Evolutionary conservation across 495 filamentous ascomycete genomes (phyloP).

Genomic region (Penicillium soppii): DNA sequence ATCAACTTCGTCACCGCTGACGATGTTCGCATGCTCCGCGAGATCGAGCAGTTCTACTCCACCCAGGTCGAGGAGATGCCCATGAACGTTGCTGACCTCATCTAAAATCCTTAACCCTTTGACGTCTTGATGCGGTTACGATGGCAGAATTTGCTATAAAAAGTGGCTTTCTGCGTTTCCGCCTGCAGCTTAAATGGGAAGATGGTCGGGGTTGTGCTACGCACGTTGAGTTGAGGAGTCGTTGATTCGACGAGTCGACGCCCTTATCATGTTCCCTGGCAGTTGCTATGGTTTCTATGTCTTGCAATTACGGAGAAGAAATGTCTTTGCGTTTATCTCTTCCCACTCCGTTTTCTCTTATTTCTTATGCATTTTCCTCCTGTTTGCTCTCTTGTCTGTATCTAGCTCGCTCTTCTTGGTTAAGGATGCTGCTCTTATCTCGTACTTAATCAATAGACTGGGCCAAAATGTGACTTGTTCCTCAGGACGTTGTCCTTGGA

Average conservation of each 20-base stretch:
- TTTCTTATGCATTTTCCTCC: slow-evolving; percentile 26
- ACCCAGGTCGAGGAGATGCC: slow-evolving; percentile 64
- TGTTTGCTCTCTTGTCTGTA: slow-evolving; percentile 29
- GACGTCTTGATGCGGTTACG: slow-evolving; percentile 46
- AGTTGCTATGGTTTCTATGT: slow-evolving; percentile 42
- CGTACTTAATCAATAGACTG: slow-evolving; percentile 46
- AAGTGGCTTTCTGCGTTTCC: slow-evolving; percentile 49
- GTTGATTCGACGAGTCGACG: slow-evolving; percentile 14
- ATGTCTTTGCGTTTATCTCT: slow-evolving; percentile 39
- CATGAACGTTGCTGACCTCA: slow-evolving; percentile 61
- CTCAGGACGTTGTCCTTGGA: slow-evolving; percentile 32
- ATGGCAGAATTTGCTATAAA: slow-evolving; percentile 46
- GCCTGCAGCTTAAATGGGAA: slow-evolving; percentile 24
- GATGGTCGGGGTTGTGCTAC: slow-evolving; percentile 10
- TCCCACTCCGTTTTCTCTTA: slow-evolving; percentile 42
- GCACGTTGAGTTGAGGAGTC: slow-evolving; percentile 15
- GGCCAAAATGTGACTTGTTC: slow-evolving; percentile 47
- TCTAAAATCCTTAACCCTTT: slow-evolving; percentile 43
- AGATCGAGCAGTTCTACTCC: slow-evolving; percentile 79
- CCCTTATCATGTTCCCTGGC: neutral
- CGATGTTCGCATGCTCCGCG: slow-evolving; percentile 98
- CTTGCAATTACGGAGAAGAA: slow-evolving; percentile 43
- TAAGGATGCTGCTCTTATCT: slow-evolving; percentile 37
- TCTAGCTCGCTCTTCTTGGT: slow-evolving; percentile 44
- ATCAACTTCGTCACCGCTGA: slow-evolving; percentile 99